These are phyloP conservation scores for Chamaenerion angustifolium DNA, from an alignment of 345 rosid species.

Conservation along the genomic window DNA sequence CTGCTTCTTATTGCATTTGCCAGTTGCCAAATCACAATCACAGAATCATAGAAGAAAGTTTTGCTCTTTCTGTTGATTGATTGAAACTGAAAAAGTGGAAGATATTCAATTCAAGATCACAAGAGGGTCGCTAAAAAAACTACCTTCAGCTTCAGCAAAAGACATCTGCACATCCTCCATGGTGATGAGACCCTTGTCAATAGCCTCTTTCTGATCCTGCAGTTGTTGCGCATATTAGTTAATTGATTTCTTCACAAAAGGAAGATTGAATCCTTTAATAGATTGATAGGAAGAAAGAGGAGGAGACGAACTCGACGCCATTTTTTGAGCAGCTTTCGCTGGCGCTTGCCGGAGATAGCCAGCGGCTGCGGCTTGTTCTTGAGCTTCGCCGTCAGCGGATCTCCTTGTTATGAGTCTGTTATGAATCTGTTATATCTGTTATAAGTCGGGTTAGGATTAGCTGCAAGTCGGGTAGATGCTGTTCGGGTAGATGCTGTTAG, in stretches of 20 bases:
- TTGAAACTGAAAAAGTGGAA: background rate
- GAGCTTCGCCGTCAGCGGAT: conserved; percentile 45
- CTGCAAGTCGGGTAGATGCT: too few relatives aligned
- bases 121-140: too few relatives aligned
- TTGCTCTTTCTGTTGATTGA: too few relatives aligned
- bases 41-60: too few relatives aligned
- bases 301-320: conserved; percentile 47
- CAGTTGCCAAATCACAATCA: too few relatives aligned
- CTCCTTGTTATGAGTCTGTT: too few relatives aligned
- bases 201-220: conserved; percentile 66
- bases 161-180: conserved; percentile 77
- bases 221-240: background rate
- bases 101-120: background rate
- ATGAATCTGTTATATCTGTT: too few relatives aligned
- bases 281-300: background rate
- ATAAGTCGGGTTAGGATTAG: too few relatives aligned
- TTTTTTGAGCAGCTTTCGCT: conserved; percentile 59
- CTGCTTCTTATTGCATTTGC: too few relatives aligned
- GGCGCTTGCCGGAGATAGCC: conserved; percentile 65
- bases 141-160: conserved; percentile 28
- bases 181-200: conserved; percentile 53
- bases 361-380: conserved; percentile 28
- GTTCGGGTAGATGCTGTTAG: too few relatives aligned
- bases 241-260: background rate
- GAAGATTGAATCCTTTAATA: background rate